Percentiles rank a stretch among this genome's conserved stretches.
These are phyloP conservation scores for Schrenkiella parvula DNA, from an alignment of 345 rosid species.

Conservation along the genomic window DNA sequence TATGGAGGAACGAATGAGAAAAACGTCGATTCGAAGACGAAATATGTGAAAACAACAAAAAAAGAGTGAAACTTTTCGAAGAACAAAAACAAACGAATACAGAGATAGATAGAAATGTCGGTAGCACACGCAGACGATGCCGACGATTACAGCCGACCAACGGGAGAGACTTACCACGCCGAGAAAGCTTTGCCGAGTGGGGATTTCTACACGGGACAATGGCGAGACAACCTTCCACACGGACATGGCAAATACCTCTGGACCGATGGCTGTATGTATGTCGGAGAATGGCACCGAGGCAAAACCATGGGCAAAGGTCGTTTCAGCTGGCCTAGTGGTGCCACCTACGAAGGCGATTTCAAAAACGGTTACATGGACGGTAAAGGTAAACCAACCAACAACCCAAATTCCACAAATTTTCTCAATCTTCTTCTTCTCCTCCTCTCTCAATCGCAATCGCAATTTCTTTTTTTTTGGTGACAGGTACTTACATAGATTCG, in stretches of 20 bases:
- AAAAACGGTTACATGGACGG: conserved; percentile 89
- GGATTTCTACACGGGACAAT: conserved; percentile 84
- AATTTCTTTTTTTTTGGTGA: no score
- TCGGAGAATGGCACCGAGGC: conserved; percentile 82
- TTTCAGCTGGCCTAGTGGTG: conserved; percentile 92
- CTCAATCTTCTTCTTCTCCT: background rate
- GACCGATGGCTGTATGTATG: conserved; percentile 94
- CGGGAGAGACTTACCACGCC: conserved; percentile 41
- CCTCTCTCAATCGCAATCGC: background rate
- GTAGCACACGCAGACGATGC: conserved; percentile 94
- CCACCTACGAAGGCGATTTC: conserved; percentile 96
- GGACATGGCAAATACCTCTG: conserved; percentile 84
- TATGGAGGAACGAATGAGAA: conserved; percentile 22
- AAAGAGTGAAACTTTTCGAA: conserved; percentile 41
- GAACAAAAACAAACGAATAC: conserved; percentile 10
- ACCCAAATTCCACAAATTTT: background rate
- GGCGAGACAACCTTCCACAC: conserved; percentile 65
- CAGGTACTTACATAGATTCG: conserved; percentile 63
- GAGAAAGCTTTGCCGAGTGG: conserved; percentile 63
- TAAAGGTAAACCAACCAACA: conserved; percentile 34
- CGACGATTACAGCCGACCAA: conserved; percentile 46
- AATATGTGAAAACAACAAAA: conserved; percentile 32
- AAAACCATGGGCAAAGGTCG: conserved; percentile 75
- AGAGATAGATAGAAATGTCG: conserved; percentile 46
- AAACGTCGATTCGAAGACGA: conserved; percentile 14